Base-by-base conservation (phyloP, 2,329 filamentous ascomycete species). In the Fusarium agapanthi region DNA sequence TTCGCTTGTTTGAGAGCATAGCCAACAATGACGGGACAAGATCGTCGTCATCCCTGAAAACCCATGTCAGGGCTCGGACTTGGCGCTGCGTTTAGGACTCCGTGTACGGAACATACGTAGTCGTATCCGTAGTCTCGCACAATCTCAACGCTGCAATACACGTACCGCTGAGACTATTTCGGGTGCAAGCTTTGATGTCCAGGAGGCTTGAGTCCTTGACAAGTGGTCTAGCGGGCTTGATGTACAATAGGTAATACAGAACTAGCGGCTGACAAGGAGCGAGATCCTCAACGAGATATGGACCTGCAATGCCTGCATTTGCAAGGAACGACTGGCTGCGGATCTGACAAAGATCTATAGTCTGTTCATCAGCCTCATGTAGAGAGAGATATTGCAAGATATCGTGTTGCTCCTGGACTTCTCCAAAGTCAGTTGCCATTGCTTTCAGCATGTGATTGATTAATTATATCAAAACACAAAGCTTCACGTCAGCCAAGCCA, bases 341-440 rank as follows among this genome's bases (percentile, higher is more conserved):
- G 73, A 75, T 75, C 71, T 72, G 55, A 61, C 60, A 71, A 71
- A 69, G 68, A 72, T 71, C 71, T 58, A 72, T 15, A 58, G 38
- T 37, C 47, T 54, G 53, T 40, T 75, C 30, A n/a, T 75, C 34
- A n/a, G 40, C 53, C 58, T 57, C 56, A 40, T 69, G 12, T 62
- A 24, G 24, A 44, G 24, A 44, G 30, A 56, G 18, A 38, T 53
- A 22, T 56, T 38, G 20, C 18, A 57, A 41, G 35, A 40, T 44
- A 40, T 48, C 41, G 22, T 54, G 43, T 35, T 55, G 26, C 44
- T 38, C 22, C 30, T 41, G 24, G 40, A 45, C 30, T 41, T 26
- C 3, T 51, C 22, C 32, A n/a, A 54, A 54, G 24, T 54, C 35
- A n/a, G 24, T 44, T 28, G 26, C 41, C 34, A 38, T n/a, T 35